Evolutionary conservation across 768 basidiomycete species (phyloP), one percentile per base, ranked within the genome.

Genomic region (Trametopsis cervina): DNA sequence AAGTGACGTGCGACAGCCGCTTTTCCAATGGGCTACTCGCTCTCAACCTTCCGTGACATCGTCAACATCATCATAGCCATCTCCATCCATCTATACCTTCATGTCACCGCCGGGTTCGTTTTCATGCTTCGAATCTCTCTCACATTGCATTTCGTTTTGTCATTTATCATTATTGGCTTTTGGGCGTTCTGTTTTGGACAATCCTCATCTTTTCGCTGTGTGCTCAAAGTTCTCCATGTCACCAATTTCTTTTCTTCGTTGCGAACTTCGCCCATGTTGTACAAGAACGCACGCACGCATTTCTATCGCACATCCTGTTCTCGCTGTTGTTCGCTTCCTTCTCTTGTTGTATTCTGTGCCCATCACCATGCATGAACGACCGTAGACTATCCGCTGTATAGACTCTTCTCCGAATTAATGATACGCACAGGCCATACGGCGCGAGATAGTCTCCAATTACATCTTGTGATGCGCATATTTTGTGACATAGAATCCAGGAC

Each of bases 11-110:
- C 83, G 85, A 43, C 83, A 87, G 29, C 29, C 29, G 60, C 69
- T 89, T 29, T 89, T 89, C 66, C 77, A 76, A 56, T 87, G 88
- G 87, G 79, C 85, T 42, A 81, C 78, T 49, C 75, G 83, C 52
- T 80, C 81, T 49, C 72, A 59, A 44, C 64, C 66, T 50, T 64
- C 66, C 53, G 62, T 69, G 41, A 60, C 70, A 37, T 63, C 69
- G 50, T 54, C 68, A 44, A 63, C 67, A 43, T 72, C 56, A 54
- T 62, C 23, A 48, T 42, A 33, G 29, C 7, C 29, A 33, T 33
- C 15, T 15, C 15, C 29, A 33, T 33, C 48, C 29, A 33, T 33
- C 29, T 33, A 15, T 33, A 12, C 15, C 40, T 40, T 47, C 38
- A 57, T 42, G 24, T 51, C n/a, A 35, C 11, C 15, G 15, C 29